These are phyloP conservation scores for Biancaea sappan DNA, from an alignment of 306 rosid species.

Conservation along the genomic window DNA sequence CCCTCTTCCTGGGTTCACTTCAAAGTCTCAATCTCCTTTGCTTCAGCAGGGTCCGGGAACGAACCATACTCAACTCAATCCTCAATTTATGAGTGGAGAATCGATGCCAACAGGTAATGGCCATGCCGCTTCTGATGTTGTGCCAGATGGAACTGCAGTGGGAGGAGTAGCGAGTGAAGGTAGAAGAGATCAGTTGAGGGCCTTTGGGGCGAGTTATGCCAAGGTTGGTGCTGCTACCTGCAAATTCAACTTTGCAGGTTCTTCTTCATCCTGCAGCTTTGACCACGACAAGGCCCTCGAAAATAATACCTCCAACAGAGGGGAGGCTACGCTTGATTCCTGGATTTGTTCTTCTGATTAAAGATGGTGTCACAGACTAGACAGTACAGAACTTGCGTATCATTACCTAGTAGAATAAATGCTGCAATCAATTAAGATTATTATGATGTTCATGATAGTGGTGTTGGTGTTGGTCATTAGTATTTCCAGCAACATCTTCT, in stretches of 20 bases:
- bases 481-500: slow-evolving; percentile 24
- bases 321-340: slow-evolving; percentile 47
- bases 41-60: slow-evolving; percentile 26
- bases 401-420: slow-evolving; percentile 5
- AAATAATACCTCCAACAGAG: slow-evolving; percentile 31
- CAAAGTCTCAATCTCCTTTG: slow-evolving; percentile 29
- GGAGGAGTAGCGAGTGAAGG: no score
- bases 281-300: slow-evolving; percentile 40
- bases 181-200: neutral
- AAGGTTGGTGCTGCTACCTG: slow-evolving; percentile 20
- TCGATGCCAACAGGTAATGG: neutral
- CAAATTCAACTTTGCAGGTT: slow-evolving; percentile 30
- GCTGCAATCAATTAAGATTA: neutral
- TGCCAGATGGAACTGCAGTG: no score
- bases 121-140: neutral
- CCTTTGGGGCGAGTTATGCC: neutral
- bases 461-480: slow-evolving; percentile 10
- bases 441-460: slow-evolving; percentile 1
- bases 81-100: neutral
- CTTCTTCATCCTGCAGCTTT: slow-evolving; percentile 34
- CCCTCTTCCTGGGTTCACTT: slow-evolving; percentile 17
- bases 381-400: slow-evolving; percentile 1
- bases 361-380: no score
- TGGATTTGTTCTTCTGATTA: slow-evolving; percentile 58
- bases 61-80: slow-evolving; percentile 17